Conservation (phyloP, 441 rosid species). For the Pelargonium australe region DNA sequence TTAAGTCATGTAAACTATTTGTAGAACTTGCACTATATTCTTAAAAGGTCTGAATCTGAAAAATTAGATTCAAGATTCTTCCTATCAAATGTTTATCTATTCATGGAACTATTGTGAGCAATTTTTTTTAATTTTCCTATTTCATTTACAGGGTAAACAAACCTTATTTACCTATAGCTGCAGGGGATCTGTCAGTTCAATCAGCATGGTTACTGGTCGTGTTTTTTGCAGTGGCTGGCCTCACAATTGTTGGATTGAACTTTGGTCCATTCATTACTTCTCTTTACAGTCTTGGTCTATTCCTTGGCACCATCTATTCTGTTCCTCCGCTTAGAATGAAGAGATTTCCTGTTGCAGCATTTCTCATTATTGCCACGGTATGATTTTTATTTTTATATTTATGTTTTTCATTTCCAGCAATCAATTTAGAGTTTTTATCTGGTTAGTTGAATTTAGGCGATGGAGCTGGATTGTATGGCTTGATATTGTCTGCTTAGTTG, state of each 20-base stretch:
- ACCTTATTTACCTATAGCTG: slow-evolving; percentile 95
- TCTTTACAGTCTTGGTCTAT: slow-evolving; percentile 75
- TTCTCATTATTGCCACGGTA: slow-evolving; percentile 92
- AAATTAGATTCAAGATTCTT: background rate
- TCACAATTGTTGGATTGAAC: slow-evolving; percentile 60
- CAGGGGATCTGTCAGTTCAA: slow-evolving; percentile 90
- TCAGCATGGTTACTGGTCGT: slow-evolving; percentile 86
- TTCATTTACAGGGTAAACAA: slow-evolving; percentile 81
- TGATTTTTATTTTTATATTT: slow-evolving; percentile 2
- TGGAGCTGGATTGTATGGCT: background rate
- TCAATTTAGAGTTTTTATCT: slow-evolving; percentile 7
- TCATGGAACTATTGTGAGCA: background rate
- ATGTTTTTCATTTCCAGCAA: slow-evolving; percentile 5
- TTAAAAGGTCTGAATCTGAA: background rate
- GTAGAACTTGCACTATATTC: background rate
- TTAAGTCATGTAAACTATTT: background rate
- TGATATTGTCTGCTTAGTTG: background rate
- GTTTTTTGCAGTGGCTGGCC: slow-evolving; percentile 67
- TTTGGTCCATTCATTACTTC: slow-evolving; percentile 78
- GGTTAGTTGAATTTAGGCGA: background rate
- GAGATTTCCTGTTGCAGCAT: slow-evolving; percentile 82
- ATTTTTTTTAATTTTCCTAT: slow-evolving; percentile 11
- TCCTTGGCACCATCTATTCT: slow-evolving; percentile 88
- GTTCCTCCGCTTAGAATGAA: slow-evolving; percentile 95
- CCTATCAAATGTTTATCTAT: background rate